Evolutionary conservation across 2,329 filamentous ascomycete species (phyloP).

Genomic region (Calonectria montana): DNA sequence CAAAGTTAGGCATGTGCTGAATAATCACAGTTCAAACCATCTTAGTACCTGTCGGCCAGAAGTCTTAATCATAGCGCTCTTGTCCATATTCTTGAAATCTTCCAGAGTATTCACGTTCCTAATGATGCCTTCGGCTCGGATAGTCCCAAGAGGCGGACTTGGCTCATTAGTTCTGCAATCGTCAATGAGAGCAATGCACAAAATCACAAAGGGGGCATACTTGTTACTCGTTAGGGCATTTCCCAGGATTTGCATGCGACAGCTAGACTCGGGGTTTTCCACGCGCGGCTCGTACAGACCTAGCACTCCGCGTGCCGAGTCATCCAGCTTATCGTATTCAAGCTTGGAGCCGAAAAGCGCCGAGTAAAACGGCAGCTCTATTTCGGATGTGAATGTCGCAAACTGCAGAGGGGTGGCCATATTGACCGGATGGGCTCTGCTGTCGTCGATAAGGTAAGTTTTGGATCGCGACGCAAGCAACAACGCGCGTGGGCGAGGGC

Average conservation of each 20-base stretch:
- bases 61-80: slow-evolving; percentile 79
- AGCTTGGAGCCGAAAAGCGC: slow-evolving; percentile 94
- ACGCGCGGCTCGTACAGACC: slow-evolving; percentile 89
- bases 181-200: slow-evolving; percentile 34
- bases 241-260: slow-evolving; percentile 90
- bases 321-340: slow-evolving; percentile 96
- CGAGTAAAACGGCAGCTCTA: slow-evolving; percentile 95
- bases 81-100: slow-evolving; percentile 88
- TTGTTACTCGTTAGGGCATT: slow-evolving; percentile 86
- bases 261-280: slow-evolving; percentile 79
- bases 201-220: slow-evolving; percentile 63
- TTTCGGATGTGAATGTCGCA: slow-evolving; percentile 91
- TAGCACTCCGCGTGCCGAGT: slow-evolving; percentile 86
- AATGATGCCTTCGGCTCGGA: slow-evolving; percentile 91
- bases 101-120: slow-evolving; percentile 97
- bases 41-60: slow-evolving; percentile 79
- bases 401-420: slow-evolving; percentile 73
- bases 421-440: slow-evolving; percentile 39
- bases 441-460: slow-evolving; percentile 1
- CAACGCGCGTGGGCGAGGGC: slow-evolving; percentile 24
- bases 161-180: slow-evolving; percentile 43
- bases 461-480: slow-evolving; percentile 16
- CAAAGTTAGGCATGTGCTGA: slow-evolving; percentile 26
- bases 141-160: slow-evolving; percentile 76
- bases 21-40: not conserved